These are phyloP conservation scores for Nepenthes mirabilis DNA, from an alignment of 148 eudicot genomes.

Conservation along the genomic window DNA sequence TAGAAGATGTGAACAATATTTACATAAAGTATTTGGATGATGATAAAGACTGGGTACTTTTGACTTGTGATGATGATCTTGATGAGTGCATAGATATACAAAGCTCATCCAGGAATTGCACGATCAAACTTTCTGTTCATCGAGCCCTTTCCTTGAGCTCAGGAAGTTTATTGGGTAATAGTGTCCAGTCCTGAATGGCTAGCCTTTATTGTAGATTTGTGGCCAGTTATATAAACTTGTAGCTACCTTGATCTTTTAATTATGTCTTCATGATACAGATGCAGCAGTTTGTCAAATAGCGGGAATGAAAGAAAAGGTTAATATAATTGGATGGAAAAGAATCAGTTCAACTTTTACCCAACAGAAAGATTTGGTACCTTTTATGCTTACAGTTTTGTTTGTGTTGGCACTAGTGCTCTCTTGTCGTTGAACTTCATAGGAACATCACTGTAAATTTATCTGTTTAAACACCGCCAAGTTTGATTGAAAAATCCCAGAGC, in stretches of 20 bases:
- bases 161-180: slow-evolving; percentile 39
- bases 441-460: too few species aligned
- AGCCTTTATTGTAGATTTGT: not conserved
- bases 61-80: slow-evolving; percentile 75
- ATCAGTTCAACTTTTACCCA: not conserved
- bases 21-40: slow-evolving; percentile 69
- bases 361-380: too few species aligned
- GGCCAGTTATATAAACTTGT: too few species aligned
- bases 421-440: too few species aligned
- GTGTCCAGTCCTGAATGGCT: slow-evolving; percentile 18
- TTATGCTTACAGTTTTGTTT: too few species aligned
- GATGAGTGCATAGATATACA: slow-evolving; percentile 68
- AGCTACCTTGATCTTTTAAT: too few species aligned
- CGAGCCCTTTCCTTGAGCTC: slow-evolving; percentile 7
- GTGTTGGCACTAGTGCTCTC: too few species aligned
- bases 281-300: too few species aligned
- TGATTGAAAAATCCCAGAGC: too few species aligned
- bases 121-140: slow-evolving; percentile 39
- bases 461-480: too few species aligned
- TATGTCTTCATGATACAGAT: too few species aligned
- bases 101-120: slow-evolving; percentile 36
- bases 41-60: slow-evolving; percentile 80
- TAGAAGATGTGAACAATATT: slow-evolving; percentile 30
- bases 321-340: not conserved
- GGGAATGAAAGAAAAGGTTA: not conserved